These are phyloP conservation scores for Lagenaria siceraria DNA, from an alignment of 306 rosid genomes.

Conservation along the genomic window DNA sequence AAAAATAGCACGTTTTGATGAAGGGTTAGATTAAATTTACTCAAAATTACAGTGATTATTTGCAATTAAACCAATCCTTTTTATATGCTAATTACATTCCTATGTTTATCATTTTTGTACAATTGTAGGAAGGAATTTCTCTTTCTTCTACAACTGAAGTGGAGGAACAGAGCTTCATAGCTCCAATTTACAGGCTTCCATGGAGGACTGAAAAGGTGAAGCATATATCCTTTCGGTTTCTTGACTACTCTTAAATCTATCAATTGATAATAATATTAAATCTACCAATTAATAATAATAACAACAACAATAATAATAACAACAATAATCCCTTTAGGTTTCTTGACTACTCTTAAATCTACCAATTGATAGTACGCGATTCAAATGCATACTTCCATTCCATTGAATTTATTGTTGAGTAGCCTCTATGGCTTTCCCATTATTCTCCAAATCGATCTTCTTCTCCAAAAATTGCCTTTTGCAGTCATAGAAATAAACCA, in stretches of 20 bases:
- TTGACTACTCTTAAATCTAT: not conserved
- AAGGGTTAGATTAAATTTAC: not conserved
- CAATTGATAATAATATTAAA: not conserved
- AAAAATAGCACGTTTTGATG: not conserved
- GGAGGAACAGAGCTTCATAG: not conserved
- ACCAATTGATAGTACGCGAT: not conserved
- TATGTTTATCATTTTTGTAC: not conserved
- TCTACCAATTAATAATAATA: not conserved
- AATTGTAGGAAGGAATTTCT: not conserved
- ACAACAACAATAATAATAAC: no score
- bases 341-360: not conserved
- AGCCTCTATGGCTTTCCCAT: not conserved
- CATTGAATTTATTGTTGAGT: not conserved
- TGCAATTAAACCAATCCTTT: not conserved
- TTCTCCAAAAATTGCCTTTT: constrained; percentile 30
- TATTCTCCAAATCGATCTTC: constrained; percentile 17
- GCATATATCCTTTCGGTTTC: not conserved
- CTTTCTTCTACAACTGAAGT: not conserved
- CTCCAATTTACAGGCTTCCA: not conserved
- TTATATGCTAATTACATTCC: not conserved
- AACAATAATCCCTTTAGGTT: not conserved
- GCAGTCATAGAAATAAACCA: constrained; percentile 44
- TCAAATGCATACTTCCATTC: not conserved
- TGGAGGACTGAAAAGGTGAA: not conserved
- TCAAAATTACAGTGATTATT: not conserved